Evolutionary conservation across 768 basidiomycete genomes (phyloP).

Genomic region (Lactarius sp.): DNA sequence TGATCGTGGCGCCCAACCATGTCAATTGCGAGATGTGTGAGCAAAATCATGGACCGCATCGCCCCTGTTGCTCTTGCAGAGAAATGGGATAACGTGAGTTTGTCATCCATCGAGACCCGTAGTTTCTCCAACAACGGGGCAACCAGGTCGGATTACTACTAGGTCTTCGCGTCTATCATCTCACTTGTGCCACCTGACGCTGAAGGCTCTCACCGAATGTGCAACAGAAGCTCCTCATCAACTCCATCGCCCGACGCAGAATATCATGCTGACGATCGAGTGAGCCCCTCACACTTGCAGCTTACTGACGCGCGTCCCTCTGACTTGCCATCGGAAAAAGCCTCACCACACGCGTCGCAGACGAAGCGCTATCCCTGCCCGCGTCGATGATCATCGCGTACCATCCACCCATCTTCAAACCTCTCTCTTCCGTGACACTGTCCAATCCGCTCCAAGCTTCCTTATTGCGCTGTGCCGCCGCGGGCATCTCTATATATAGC

Average conservation of each 20-base stretch:
- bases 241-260: constrained; percentile 30
- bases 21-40: constrained; percentile 48
- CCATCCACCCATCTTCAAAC: constrained; percentile 81
- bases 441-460: constrained; percentile 73
- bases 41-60: constrained; percentile 72
- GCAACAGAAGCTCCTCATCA: constrained; percentile 34
- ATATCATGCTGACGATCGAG: constrained; percentile 43
- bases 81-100: constrained; percentile 89
- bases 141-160: constrained; percentile 32
- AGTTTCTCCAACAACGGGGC: neutral
- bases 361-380: constrained; percentile 58
- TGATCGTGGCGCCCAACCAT: constrained; percentile 6
- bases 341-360: constrained; percentile 63
- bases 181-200: neutral
- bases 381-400: constrained; percentile 73
- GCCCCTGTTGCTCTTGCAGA: constrained; percentile 85
- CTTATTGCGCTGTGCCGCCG: constrained; percentile 72
- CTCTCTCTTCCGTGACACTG: constrained; percentile 70
- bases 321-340: constrained; percentile 37
- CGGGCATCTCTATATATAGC: constrained; percentile 79
- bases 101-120: neutral
- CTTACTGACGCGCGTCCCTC: neutral
- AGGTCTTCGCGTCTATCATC: constrained; percentile 26
- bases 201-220: neutral
- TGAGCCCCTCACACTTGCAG: constrained; percentile 25